These are phyloP conservation scores for Candida hungchunana DNA, from an alignment of 805 yeast genomes.

Conservation along the genomic window DNA sequence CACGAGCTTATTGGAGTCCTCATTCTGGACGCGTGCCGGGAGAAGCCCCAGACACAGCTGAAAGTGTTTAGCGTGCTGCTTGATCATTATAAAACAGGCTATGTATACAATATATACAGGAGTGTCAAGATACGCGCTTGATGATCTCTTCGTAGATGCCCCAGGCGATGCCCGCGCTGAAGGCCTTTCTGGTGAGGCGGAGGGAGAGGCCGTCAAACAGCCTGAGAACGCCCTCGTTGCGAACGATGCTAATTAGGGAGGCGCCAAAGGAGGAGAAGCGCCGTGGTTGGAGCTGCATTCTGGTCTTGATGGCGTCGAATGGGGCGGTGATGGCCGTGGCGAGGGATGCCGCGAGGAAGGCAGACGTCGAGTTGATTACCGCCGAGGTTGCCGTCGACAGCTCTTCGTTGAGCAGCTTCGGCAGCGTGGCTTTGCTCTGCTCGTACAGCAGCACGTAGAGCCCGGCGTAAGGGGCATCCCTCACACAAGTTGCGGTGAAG, in stretches of 20 bases:
- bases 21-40: constrained; percentile 52
- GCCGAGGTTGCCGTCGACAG: constrained; percentile 42
- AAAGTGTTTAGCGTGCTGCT: constrained; percentile 39
- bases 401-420: constrained; percentile 27
- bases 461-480: constrained; percentile 98
- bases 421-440: constrained; percentile 55
- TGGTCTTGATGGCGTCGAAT: constrained; percentile 88
- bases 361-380: constrained; percentile 67
- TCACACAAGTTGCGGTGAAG: constrained; percentile 74
- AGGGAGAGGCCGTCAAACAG: constrained; percentile 82
- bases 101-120: too few relatives aligned
- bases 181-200: constrained; percentile 77
- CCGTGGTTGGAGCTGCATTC: constrained; percentile 71
- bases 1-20: constrained; percentile 68
- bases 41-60: constrained; percentile 47
- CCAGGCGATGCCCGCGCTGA: constrained; percentile 96
- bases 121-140: too few relatives aligned
- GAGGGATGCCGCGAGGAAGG: constrained; percentile 68
- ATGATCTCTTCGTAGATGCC: constrained; percentile 90
- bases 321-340: constrained; percentile 92
- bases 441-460: constrained; percentile 84
- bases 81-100: too few relatives aligned
- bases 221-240: constrained; percentile 44
- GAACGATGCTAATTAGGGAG: constrained; percentile 36
- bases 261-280: constrained; percentile 38